Percentiles rank a stretch among this genome's conserved stretches.
phyloP scores from a whole-genome alignment of 2,329 filamentous ascomycete genomes.

The Microsporum audouinii region DNA sequence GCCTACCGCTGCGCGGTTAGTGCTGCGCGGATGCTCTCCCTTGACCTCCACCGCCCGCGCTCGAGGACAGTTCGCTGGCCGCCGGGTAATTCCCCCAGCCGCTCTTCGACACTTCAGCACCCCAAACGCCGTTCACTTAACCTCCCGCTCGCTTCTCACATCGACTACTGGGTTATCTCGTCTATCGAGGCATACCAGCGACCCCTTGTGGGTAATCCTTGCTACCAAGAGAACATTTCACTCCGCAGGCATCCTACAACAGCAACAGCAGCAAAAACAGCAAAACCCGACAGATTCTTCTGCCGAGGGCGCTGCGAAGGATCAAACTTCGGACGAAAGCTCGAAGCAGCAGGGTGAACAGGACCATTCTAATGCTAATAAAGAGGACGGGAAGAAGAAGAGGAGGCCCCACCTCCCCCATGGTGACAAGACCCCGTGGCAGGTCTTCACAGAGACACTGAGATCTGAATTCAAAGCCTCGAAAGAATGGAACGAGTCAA shows the following conservation, averaged over 20 bases:
- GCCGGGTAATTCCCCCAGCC: conserved; percentile 26
- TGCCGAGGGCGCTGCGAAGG: background rate
- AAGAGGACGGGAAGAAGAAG: conserved; percentile 40
- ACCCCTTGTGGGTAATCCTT: conserved; percentile 23
- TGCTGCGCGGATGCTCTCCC: conserved; percentile 26
- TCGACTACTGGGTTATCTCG: conserved; percentile 15
- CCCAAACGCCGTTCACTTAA: conserved; percentile 23
- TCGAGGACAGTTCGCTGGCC: conserved; percentile 21
- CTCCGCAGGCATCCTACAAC: conserved; percentile 23
- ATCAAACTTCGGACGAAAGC: conserved; percentile 19
- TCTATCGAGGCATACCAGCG: background rate
- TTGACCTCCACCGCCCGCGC: conserved; percentile 24
- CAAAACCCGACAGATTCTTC: background rate
- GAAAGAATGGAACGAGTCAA: conserved; percentile 98
- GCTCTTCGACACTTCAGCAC: conserved; percentile 16
- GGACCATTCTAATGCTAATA: conserved; percentile 13
- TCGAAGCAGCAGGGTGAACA: conserved; percentile 24
- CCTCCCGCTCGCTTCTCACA: conserved; percentile 23
- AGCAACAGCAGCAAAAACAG: conserved; percentile 29
- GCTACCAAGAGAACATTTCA: conserved; percentile 31
- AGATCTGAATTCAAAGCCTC: conserved; percentile 87
- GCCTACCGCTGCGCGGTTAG: conserved; percentile 29
- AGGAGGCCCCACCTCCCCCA: conserved; percentile 80
- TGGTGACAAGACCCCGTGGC: conserved; percentile 96
- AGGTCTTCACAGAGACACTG: conserved; percentile 97